Conservation (phyloP, 2,329 filamentous ascomycete species). For the Ceratocystis alfenasii region DNA sequence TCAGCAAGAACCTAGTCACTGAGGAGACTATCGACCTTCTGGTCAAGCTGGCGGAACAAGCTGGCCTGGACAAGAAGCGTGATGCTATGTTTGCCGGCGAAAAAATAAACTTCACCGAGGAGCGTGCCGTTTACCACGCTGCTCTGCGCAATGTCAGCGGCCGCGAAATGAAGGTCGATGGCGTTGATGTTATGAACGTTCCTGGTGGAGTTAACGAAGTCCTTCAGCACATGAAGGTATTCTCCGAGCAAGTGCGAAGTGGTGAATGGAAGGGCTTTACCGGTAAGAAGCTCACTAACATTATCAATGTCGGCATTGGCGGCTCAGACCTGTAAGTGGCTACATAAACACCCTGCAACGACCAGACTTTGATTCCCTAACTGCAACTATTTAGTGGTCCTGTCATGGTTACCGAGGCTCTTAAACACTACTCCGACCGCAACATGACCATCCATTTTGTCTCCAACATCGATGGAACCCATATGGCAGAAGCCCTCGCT, state of each 20-base stretch:
- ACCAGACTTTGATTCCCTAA: conserved; percentile 22
- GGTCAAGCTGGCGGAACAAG: conserved; percentile 81
- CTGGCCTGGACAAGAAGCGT: conserved; percentile 79
- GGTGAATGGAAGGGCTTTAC: conserved; percentile 96
- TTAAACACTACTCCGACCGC: conserved; percentile 84
- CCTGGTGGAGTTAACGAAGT: conserved; percentile 82
- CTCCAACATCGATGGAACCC: conserved; percentile 98
- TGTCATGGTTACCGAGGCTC: conserved; percentile 96
- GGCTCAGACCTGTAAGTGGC: conserved; percentile 87
- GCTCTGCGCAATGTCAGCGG: conserved; percentile 84
- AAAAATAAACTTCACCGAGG: conserved; percentile 98
- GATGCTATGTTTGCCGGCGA: conserved; percentile 97
- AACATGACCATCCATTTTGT: conserved; percentile 92
- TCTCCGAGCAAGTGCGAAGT: conserved; percentile 85
- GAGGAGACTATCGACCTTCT: conserved; percentile 83
- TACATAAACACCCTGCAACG: conserved; percentile 25
- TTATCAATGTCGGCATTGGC: conserved; percentile 96
- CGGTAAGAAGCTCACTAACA: conserved; percentile 92
- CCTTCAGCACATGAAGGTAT: conserved; percentile 95
- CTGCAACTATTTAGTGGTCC: conserved; percentile 53
- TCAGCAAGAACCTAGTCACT: conserved; percentile 96
- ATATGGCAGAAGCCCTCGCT: conserved; percentile 86
- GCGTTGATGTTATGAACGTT: conserved; percentile 81
- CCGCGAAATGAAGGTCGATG: conserved; percentile 73
- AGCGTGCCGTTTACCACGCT: conserved; percentile 89